Percentiles rank a stretch among this genome's conserved stretches.
These are phyloP conservation scores for Neostapfia colusana DNA, from an alignment of 176 grass and related monocot genomes.

Conservation along the genomic window DNA sequence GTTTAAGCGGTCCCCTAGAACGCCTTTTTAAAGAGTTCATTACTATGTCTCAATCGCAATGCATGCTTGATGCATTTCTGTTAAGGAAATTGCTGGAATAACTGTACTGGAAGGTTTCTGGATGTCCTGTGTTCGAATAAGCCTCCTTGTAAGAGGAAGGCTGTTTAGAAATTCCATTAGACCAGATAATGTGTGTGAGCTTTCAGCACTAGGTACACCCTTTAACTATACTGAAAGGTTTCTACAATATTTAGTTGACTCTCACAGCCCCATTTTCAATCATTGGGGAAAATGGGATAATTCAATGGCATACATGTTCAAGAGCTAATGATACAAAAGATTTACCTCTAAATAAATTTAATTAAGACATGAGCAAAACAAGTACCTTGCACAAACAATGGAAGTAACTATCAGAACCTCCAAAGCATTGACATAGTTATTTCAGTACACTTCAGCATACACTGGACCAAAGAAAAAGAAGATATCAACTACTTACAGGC, in stretches of 20 bases:
- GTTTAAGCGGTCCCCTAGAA: too few species aligned
- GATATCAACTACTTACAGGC: slow-evolving; percentile 16
- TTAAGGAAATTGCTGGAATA: slow-evolving; percentile 17
- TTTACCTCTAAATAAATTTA: slow-evolving; percentile 6
- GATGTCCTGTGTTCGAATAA: too few species aligned
- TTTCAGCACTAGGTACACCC: too few species aligned
- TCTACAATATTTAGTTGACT: neutral
- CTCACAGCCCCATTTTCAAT: too few species aligned
- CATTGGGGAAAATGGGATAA: neutral
- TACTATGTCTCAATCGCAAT: neutral
- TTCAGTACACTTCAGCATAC: slow-evolving; percentile 35
- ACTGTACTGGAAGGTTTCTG: neutral
- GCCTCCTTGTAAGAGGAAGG: too few species aligned
- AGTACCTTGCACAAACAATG: slow-evolving; percentile 33
- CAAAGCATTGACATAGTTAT: slow-evolving; percentile 45
- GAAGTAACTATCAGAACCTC: slow-evolving; percentile 29
- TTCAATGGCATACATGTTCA: slow-evolving; percentile 31
- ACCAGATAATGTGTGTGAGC: too few species aligned
- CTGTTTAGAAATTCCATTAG: too few species aligned
- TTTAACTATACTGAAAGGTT: neutral
- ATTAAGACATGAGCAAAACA: slow-evolving; percentile 22
- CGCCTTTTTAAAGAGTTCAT: too few species aligned
- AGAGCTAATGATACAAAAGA: slow-evolving; percentile 13
- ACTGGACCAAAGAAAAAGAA: slow-evolving; percentile 21
- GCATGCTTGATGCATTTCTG: neutral